Evolutionary conservation across 768 basidiomycete genomes (phyloP), one percentile per base, ranked within the genome.

Genomic region (Hericium alpestre): DNA sequence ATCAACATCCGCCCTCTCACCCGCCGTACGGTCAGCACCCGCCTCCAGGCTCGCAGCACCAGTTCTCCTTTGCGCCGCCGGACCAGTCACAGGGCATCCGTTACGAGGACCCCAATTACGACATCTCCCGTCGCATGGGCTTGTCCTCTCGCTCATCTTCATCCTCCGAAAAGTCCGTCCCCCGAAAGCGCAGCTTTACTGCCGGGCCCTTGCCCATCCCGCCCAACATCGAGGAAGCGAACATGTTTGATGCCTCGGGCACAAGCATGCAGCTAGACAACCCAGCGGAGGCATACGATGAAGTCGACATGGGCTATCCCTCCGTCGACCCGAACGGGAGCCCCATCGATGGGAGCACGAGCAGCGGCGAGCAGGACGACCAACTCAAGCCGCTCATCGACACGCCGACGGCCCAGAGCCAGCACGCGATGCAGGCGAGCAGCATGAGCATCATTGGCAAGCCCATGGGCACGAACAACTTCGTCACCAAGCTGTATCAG

Each of bases 401-500:
- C 23, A 22, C 58, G n/a, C 63, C 61, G 52, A 55, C 62, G 23
- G 40, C 59, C 13, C 56, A n/a, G 4, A 13, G 18, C n/a, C 48
- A 66, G 9, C 58, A 60, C 51, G 55, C 61, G 22, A 53, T 65
- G 40, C 61, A 63, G 11, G 51, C 56, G 20, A 53, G 64, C 38
- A 72, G 70, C n/a, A 79, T 86, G 71, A 79, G 76, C 60, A 66
- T 80, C 51, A 74, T 86, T 22, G 80, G 81, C 58, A 90, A 88
- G 66, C 79, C 86, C 15, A 76, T 85, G 65, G 72, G 72, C 12
- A 77, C 76, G 20, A 91, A 90, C 65, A 92, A 92, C 66, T 93
- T 93, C 68, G 90, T 92, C 50, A 86, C 86, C 27, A 93, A 93
- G 76, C 75, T 92, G 18, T 92, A 90, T 71, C 86, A 89, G 86